Conservation (phyloP, 345 rosid genomes). For the Ceriops decandra region DNA sequence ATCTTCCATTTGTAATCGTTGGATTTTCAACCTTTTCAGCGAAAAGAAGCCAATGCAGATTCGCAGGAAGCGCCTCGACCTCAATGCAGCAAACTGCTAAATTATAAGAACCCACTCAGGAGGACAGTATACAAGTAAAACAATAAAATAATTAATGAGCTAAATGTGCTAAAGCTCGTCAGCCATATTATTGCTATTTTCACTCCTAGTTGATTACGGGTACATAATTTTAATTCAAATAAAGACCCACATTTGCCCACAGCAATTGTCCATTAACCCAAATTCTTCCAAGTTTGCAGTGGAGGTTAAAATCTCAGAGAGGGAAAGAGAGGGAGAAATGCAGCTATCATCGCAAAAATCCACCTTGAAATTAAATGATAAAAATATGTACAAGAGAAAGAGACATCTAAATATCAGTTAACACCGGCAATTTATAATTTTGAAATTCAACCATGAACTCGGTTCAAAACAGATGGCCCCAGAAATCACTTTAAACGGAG, state of each 20-base stretch:
- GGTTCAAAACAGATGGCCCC: slow-evolving; percentile 8
- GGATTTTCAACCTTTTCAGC: slow-evolving; percentile 9
- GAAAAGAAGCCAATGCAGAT: slow-evolving; percentile 21
- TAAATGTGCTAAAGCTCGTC: background rate
- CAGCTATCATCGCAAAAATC: background rate
- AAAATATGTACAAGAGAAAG: background rate
- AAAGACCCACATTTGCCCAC: slow-evolving; percentile 6
- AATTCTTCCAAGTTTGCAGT: background rate
- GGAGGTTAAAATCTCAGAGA: background rate
- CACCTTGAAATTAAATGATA: background rate
- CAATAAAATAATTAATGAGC: background rate
- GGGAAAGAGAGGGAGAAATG: background rate
- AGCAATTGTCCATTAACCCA: background rate
- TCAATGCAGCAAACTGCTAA: slow-evolving; percentile 8
- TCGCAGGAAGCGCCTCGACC: slow-evolving; percentile 17
- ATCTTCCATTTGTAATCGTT: slow-evolving; percentile 48
- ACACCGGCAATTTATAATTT: slow-evolving; percentile 8
- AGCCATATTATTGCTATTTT: background rate
- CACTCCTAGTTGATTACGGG: background rate
- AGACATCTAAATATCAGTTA: slow-evolving; percentile 3
- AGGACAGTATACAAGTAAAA: background rate
- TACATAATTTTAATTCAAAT: background rate
- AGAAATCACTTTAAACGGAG: slow-evolving; percentile 6
- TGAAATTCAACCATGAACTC: slow-evolving; percentile 10
- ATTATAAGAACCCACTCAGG: slow-evolving; percentile 2